Evolutionary conservation across 176 grass and related monocot genomes (phyloP), one percentile per base, ranked within the genome.

Genomic region (Phoenix dactylifera): DNA sequence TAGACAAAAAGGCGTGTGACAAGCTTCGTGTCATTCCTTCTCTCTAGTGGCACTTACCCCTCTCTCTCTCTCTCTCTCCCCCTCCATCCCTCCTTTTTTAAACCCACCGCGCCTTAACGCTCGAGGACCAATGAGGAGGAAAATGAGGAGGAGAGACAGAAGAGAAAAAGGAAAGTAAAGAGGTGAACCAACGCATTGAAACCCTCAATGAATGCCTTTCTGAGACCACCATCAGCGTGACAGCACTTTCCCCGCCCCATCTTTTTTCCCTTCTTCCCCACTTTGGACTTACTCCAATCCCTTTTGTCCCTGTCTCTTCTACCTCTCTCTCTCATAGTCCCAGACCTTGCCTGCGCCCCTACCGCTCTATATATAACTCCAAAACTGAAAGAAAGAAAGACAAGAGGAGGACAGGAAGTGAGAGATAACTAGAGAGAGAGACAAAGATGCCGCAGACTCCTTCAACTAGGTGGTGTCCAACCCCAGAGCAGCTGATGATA

Each of bases 401-500:
- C 35, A 44, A 57, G 35, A 57, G 16, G n/a, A 17, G 32, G 28
- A 65, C 32, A 67, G 52, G 15, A 6, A 55, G 10, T 57, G 17
- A 19, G 22, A 66, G 18, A 74, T 53, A 74, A 50, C 2, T 16
- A 57, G 1, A 15, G 16, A 15, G 16, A 54, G 54, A 49, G 28
- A 32, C 14, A 6, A 73, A 20, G 12, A 86, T 89, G 89, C 89
- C 89, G 16, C 89, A 95, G 77, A 95, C 89, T 15, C 89, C 89
- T 58, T 85, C 89, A 24, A 83, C 89, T 3, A 80, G 87, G 6
- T 94, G 89, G 89, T 88, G 84, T 67, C 89, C 89, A 17, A 88
- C 89, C 49, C 80, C 84, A 44, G 89, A 88, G 67, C 89, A 94
- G 63, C 74, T 94, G 64, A 94, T 88, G 81, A 85, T 94, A 48